Percentiles rank a stretch among this genome's conserved stretches.
Evolutionary conservation across 2,329 filamentous ascomycete species (phyloP).

Genomic region (Colletotrichum sojae): DNA sequence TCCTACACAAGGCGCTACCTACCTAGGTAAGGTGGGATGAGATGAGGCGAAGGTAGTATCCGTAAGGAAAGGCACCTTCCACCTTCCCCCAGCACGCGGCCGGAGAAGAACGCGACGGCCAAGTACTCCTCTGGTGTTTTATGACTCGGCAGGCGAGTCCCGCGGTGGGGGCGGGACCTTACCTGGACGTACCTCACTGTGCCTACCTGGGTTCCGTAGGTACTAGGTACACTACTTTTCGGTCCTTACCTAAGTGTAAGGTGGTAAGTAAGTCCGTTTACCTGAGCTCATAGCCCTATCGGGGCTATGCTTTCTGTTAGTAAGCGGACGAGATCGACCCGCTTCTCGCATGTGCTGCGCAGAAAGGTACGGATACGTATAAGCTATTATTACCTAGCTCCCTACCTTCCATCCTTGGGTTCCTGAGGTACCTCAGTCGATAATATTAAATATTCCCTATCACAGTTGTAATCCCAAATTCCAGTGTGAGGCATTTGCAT

Average conservation of each 20-base stretch:
- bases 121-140: conserved; percentile 17
- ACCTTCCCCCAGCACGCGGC: not conserved
- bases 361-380: too few relatives aligned
- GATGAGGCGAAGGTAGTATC: too few relatives aligned
- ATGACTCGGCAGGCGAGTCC: conserved; percentile 23
- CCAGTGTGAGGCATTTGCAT: conserved; percentile 17
- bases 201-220: not conserved
- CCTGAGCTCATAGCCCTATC: too few relatives aligned
- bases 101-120: conserved; percentile 1
- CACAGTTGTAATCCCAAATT: conserved; percentile 1
- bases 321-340: conserved; percentile 15
- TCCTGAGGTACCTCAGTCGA: too few relatives aligned
- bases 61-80: too few relatives aligned
- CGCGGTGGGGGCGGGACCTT: conserved; percentile 19
- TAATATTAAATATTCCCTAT: not conserved
- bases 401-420: too few relatives aligned
- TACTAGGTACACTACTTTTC: too few relatives aligned
- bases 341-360: conserved; percentile 6
- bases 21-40: too few relatives aligned
- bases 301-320: conserved; percentile 7
- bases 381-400: too few relatives aligned
- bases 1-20: too few relatives aligned
- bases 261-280: too few relatives aligned
- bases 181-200: conserved; percentile 16
- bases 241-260: too few relatives aligned